Evolutionary conservation across 1,139 yeast species (phyloP).

Genomic region (Zygoascus sp.): DNA sequence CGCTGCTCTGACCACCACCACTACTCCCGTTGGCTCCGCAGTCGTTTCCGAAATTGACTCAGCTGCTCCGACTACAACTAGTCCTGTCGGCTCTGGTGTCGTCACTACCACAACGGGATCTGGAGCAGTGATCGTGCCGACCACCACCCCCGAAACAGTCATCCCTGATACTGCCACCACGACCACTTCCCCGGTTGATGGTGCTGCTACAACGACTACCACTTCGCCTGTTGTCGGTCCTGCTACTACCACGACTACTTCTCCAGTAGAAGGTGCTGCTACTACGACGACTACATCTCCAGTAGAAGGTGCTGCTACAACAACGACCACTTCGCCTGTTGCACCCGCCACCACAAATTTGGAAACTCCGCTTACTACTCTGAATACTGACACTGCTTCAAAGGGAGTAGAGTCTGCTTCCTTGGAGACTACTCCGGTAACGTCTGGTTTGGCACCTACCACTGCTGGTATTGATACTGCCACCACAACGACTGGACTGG

Average conservation of each 20-base stretch:
- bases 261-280: too few relatives aligned
- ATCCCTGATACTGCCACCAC: not conserved
- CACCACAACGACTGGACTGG: conserved; percentile 9
- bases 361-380: not conserved
- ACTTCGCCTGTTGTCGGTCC: not conserved
- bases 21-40: not conserved
- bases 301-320: too few relatives aligned
- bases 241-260: not conserved
- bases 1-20: not conserved
- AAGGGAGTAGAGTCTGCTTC: too few relatives aligned
- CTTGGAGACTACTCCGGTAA: too few relatives aligned
- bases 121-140: too few relatives aligned
- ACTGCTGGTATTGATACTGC: conserved; percentile 7
- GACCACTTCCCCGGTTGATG: not conserved
- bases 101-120: not conserved
- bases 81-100: not conserved
- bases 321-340: not conserved
- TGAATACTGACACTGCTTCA: not conserved
- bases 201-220: not conserved
- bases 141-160: not conserved
- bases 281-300: too few relatives aligned
- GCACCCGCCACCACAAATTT: not conserved
- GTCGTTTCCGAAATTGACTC: not conserved
- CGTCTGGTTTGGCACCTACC: too few relatives aligned
- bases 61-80: not conserved